Percentiles rank a stretch among this genome's conserved stretches.
Conservation (phyloP, 768 basidiomycete genomes). For the Leucosporidium creatinivorum region DNA sequence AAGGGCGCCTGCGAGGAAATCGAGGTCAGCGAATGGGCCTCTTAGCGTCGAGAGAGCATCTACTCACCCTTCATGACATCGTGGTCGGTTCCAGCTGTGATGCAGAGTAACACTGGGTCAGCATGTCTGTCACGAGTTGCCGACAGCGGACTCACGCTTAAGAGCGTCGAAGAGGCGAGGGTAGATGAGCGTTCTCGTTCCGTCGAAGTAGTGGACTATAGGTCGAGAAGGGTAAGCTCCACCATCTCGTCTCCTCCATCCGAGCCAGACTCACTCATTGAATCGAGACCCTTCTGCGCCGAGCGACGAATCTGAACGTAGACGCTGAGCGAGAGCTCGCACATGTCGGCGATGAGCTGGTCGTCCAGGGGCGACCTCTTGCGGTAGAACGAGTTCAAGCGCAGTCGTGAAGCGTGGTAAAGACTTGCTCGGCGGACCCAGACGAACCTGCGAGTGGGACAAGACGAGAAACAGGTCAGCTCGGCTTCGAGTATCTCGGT, state of each 20-base stretch:
- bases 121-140: conserved; percentile 41
- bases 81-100: conserved; percentile 60
- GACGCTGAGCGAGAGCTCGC: conserved; percentile 44
- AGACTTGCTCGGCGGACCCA: conserved; percentile 36
- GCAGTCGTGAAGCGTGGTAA: conserved; percentile 35
- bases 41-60: neutral
- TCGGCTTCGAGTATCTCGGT: neutral
- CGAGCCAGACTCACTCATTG: conserved; percentile 48
- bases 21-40: conserved; percentile 2
- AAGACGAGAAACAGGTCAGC: neutral
- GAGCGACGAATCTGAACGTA: conserved; percentile 40
- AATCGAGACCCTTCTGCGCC: conserved; percentile 50
- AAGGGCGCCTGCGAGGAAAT: conserved; percentile 39
- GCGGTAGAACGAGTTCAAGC: conserved; percentile 41
- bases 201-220: conserved; percentile 42
- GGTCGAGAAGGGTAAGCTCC: neutral
- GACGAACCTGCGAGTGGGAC: conserved; percentile 9
- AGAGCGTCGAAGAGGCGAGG: conserved; percentile 43
- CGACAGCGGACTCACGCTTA: conserved; percentile 46
- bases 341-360: conserved; percentile 43
- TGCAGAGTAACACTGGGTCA: conserved; percentile 50
- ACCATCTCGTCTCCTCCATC: conserved; percentile 47
- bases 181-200: conserved; percentile 42
- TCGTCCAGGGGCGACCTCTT: conserved; percentile 44
- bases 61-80: conserved; percentile 75